phyloP scores from a whole-genome alignment of 1,284 basidiomycete species.

The Inonotus hispidus region DNA sequence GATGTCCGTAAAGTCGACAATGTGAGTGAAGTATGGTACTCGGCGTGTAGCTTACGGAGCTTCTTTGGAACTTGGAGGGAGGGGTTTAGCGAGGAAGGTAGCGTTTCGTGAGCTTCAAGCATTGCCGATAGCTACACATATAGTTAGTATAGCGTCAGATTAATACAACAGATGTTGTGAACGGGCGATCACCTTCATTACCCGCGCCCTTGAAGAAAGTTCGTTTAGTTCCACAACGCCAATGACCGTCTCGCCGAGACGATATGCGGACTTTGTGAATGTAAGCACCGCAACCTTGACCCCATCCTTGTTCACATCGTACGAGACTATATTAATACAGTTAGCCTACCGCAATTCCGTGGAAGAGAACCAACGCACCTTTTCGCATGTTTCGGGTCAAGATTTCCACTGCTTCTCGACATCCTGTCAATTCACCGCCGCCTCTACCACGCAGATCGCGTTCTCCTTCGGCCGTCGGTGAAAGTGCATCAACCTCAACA shows the following conservation, averaged over 20 bases:
- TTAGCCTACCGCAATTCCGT: too few relatives aligned
- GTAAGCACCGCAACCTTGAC: constrained; percentile 85
- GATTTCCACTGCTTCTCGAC: constrained; percentile 87
- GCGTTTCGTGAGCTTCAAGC: constrained; percentile 79
- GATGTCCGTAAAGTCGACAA: constrained; percentile 67
- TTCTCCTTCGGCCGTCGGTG: background rate
- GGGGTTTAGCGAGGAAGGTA: constrained; percentile 53
- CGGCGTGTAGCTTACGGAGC: constrained; percentile 71
- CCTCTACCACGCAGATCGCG: constrained; percentile 24
- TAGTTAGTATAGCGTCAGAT: constrained; percentile 1
- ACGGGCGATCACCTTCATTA: constrained; percentile 57
- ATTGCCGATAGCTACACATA: constrained; percentile 69
- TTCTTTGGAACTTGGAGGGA: constrained; percentile 36
- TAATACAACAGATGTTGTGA: background rate
- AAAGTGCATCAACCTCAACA: background rate
- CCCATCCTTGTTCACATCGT: constrained; percentile 89
- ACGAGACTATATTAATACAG: constrained; percentile 57
- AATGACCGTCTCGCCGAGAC: constrained; percentile 84
- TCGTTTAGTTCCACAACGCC: constrained; percentile 86
- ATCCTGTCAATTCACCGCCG: constrained; percentile 55
- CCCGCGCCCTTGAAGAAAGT: constrained; percentile 49
- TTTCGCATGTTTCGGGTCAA: constrained; percentile 85
- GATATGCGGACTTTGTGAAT: constrained; percentile 82
- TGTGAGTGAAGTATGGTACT: constrained; percentile 73
- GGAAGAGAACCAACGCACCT: constrained; percentile 38